Base-by-base conservation (phyloP, 169 alveolate genomes). In the Plasmodium billcollinsi region DNA sequence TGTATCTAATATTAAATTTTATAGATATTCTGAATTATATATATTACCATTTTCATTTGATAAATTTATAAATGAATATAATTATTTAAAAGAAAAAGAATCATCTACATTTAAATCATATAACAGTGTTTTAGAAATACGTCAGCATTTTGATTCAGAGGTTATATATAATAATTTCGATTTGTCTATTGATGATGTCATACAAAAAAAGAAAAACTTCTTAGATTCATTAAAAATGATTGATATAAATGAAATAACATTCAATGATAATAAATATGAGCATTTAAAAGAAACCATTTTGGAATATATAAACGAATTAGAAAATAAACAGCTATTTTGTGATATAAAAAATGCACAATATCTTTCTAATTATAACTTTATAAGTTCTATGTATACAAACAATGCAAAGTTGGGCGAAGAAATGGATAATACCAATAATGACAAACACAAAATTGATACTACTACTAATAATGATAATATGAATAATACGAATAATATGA, bases 141-240 rank as follows among this genome's bases (percentile, higher is more conserved):
- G 54, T 78, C 21, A 75, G 15, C 24, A 50, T 58, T 70, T 70
- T 62, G 91, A 83, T 49, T 54, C 83, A 6, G 91, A 83, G 71
- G 47, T 18, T 39, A 70, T 71, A 14, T 83, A 83, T 45, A 71
- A 83, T 49, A 83, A 47, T 56, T 83, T 83, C 15, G 83, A 70
- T 21, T 52, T 70, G 3, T 83, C 91, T 2, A 69, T 83, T 4
- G 73, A 63, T 70, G 91, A 83, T 15, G 85, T 49, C 3, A 59
- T 70, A 43, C 54, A 70, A 15, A 83, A 83, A 43, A 83, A 83
- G 52, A 83, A 52, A 15, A 85, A 83, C 14, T 83, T 83, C 18
- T 63, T 83, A 4, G 73, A 83, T 43, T 83, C 86, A 2, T 43
- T 83, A 11, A 83, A 83, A 69, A 83, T 59, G 69, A 70, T 66